These are phyloP conservation scores for Podila epicladia DNA, from an alignment of 192 early-diverging fungal species.

Conservation along the genomic window DNA sequence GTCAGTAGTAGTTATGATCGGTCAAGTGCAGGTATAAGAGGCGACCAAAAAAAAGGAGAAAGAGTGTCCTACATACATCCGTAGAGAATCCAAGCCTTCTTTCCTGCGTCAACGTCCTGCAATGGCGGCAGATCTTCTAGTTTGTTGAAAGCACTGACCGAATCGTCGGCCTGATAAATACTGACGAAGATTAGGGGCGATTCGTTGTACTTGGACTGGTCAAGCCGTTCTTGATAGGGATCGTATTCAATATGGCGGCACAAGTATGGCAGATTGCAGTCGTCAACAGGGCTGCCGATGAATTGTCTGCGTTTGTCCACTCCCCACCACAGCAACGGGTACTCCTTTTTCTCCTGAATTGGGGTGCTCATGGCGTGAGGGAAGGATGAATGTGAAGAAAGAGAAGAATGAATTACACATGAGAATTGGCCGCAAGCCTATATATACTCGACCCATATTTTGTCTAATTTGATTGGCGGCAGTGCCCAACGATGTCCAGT, in stretches of 20 bases:
- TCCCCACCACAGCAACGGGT: constrained; percentile 17
- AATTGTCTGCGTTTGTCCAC: background rate
- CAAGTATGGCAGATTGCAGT: constrained; percentile 23
- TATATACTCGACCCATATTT: too few species aligned
- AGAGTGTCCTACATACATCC: constrained; percentile 4
- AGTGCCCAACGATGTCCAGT: too few species aligned
- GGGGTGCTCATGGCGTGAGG: too few species aligned
- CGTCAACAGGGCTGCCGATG: background rate
- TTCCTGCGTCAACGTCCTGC: constrained; percentile 4
- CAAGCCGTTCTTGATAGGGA: background rate
- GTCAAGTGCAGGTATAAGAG: too few species aligned
- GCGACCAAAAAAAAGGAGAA: background rate
- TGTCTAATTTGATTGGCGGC: too few species aligned
- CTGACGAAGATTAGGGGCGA: constrained; percentile 12
- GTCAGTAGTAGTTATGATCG: too few species aligned
- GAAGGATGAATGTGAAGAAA: too few species aligned
- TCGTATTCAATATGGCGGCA: constrained; percentile 5
- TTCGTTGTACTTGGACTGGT: constrained; percentile 10
- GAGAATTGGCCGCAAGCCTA: too few species aligned
- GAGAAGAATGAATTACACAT: too few species aligned
- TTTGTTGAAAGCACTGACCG: constrained; percentile 1
- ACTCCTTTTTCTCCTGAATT: background rate
- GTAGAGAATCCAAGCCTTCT: constrained; percentile 20
- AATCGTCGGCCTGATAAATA: constrained; percentile 8
- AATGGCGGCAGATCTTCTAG: constrained; percentile 16